phyloP scores from a whole-genome alignment of 148 eudicot species.

The Silene latifolia region DNA sequence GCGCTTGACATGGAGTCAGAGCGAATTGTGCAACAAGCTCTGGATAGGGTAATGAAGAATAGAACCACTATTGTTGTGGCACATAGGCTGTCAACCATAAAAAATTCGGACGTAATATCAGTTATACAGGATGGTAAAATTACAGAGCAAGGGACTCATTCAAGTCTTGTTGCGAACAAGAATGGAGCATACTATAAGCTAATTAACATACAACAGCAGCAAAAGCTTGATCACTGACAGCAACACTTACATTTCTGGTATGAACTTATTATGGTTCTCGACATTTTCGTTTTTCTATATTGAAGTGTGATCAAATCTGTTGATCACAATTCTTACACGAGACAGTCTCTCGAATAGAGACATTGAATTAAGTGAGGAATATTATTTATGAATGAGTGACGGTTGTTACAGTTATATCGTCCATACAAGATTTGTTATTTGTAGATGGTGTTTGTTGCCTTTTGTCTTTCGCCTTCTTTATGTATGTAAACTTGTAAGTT shows the following conservation, averaged over 20 bases:
- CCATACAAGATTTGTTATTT: neutral
- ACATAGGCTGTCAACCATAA: slow-evolving; percentile 79
- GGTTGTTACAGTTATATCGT: neutral
- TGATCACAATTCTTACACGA: neutral
- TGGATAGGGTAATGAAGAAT: slow-evolving; percentile 86
- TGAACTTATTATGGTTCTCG: neutral
- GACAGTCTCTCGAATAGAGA: neutral
- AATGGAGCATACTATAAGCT: slow-evolving; percentile 71
- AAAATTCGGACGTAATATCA: slow-evolving; percentile 77
- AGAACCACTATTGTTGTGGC: slow-evolving; percentile 87
- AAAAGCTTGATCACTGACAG: slow-evolving; percentile 27
- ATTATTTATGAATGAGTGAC: neutral
- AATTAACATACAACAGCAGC: slow-evolving; percentile 67
- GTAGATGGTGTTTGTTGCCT: neutral
- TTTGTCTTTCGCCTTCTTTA: neutral
- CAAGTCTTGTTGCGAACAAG: slow-evolving; percentile 51
- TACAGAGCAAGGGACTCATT: slow-evolving; percentile 80
- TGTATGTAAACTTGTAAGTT: neutral
- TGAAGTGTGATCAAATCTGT: neutral
- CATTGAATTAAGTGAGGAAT: too few species aligned
- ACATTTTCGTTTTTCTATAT: neutral
- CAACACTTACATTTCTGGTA: slow-evolving; percentile 5
- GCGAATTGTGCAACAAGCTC: slow-evolving; percentile 80
- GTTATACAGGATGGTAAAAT: slow-evolving; percentile 89
- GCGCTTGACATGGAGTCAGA: slow-evolving; percentile 91